A percentile compares a stretch with the other conserved stretches of the same genome.
Evolutionary conservation across 371 early-diverging fungal species (phyloP).

Genomic region (Apophysomyces sp.): DNA sequence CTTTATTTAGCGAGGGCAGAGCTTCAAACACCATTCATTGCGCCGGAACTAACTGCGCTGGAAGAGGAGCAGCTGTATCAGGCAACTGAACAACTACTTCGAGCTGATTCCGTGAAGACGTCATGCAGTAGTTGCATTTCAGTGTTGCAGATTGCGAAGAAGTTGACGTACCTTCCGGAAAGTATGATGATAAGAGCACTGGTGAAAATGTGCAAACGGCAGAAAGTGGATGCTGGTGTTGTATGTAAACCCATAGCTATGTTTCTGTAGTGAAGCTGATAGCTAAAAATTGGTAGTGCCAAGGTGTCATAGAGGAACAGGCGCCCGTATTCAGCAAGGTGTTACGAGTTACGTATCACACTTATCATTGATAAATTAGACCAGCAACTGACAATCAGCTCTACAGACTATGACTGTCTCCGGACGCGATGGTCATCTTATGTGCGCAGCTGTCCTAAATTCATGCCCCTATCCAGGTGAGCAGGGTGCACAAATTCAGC

Average conservation of each 20-base stretch:
- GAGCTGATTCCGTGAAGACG: constrained; percentile 16
- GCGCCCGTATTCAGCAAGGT: constrained; percentile 45
- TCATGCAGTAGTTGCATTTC: constrained; percentile 43
- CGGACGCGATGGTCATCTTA: constrained; percentile 45
- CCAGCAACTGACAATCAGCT: not conserved
- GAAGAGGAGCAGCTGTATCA: constrained; percentile 14
- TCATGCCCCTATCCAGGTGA: constrained; percentile 51
- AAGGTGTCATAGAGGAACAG: constrained; percentile 49
- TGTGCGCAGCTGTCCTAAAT: constrained; percentile 42
- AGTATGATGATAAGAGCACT: constrained; percentile 24
- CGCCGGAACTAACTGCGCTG: not conserved
- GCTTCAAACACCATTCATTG: constrained; percentile 7
- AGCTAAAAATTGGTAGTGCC: constrained; percentile 28
- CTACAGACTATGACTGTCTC: constrained; percentile 48
- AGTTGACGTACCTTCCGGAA: constrained; percentile 37
- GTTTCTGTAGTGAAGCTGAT: not conserved
- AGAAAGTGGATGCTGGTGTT: constrained; percentile 34
- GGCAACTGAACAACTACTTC: constrained; percentile 17
- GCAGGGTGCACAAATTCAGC: not conserved
- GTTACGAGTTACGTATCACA: constrained; percentile 22
- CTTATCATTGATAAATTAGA: not conserved
- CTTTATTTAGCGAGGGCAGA: constrained; percentile 1
- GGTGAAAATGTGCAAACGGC: constrained; percentile 32
- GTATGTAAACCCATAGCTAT: constrained; percentile 19
- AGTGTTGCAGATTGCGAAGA: constrained; percentile 31